These are phyloP conservation scores for Penicillium lividum DNA, from an alignment of 495 filamentous ascomycete genomes.

Conservation along the genomic window DNA sequence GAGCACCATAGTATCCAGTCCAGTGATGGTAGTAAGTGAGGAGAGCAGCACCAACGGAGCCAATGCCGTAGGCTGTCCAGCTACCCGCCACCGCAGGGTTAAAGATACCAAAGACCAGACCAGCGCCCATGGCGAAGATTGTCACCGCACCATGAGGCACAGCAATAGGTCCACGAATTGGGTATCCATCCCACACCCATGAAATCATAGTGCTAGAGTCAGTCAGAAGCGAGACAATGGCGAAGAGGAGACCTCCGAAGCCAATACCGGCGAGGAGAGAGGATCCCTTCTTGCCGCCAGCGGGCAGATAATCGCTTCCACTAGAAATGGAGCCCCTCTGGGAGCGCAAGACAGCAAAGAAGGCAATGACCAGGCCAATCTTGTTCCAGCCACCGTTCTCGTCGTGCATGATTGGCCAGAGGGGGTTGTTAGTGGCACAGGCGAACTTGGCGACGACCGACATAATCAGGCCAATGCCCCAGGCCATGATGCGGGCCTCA, in stretches of 20 bases:
- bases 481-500: constrained; percentile 78
- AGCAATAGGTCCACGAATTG: constrained; percentile 84
- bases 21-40: constrained; percentile 80
- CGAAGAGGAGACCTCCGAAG: constrained; percentile 82
- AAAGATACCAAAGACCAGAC: constrained; percentile 76
- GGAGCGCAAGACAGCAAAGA: constrained; percentile 72
- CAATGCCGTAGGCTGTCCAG: constrained; percentile 81
- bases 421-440: constrained; percentile 93
- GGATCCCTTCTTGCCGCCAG: constrained; percentile 62
- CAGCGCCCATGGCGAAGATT: constrained; percentile 81
- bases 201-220: constrained; percentile 99
- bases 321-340: constrained; percentile 58
- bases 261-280: constrained; percentile 72
- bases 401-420: constrained; percentile 91
- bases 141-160: constrained; percentile 85
- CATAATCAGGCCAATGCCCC: constrained; percentile 76
- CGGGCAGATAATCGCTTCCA: constrained; percentile 50
- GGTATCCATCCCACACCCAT: constrained; percentile 99
- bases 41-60: constrained; percentile 74
- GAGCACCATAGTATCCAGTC: constrained; percentile 86
- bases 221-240: constrained; percentile 88
- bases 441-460: constrained; percentile 92
- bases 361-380: constrained; percentile 70
- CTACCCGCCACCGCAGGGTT: constrained; percentile 66
- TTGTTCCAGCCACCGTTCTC: constrained; percentile 94